phyloP scores from a whole-genome alignment of 1,284 basidiomycete species.

The Mycena citricolor region DNA sequence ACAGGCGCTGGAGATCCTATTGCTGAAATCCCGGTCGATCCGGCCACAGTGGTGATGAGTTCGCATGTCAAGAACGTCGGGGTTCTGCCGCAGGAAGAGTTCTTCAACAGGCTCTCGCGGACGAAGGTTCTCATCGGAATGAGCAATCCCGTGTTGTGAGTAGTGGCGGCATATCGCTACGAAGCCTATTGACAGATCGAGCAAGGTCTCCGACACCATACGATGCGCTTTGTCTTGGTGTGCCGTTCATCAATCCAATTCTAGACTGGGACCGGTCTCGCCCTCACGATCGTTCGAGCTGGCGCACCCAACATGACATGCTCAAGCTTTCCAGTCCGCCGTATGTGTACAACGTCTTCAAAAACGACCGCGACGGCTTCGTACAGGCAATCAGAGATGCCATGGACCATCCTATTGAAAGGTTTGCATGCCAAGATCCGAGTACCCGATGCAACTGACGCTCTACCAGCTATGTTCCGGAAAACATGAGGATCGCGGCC shows the following conservation, averaged over 20 bases:
- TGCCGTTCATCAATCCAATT: conserved; percentile 9
- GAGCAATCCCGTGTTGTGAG: conserved; percentile 22
- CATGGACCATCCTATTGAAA: conserved; percentile 20
- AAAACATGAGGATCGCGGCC: conserved; percentile 8
- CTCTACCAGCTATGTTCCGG: conserved; percentile 2
- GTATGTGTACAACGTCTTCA: conserved; percentile 37
- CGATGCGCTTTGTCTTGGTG: background rate
- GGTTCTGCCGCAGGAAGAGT: conserved; percentile 12
- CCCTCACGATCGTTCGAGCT: conserved; percentile 30
- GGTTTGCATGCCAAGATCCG: conserved; percentile 1
- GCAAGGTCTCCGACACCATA: conserved; percentile 6
- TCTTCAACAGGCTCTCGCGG: conserved; percentile 21
- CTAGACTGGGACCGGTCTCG: conserved; percentile 29
- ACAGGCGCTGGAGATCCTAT: background rate
- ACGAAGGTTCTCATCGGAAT: conserved; percentile 26
- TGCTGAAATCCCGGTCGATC: background rate
- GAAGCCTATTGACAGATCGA: too few species aligned
- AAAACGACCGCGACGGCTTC: conserved; percentile 20
- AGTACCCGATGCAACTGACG: too few species aligned
- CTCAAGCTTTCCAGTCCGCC: conserved; percentile 31
- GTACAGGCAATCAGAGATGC: conserved; percentile 21
- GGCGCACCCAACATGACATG: conserved; percentile 36
- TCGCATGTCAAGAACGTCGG: conserved; percentile 17
- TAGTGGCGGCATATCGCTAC: too few species aligned
- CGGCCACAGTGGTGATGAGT: conserved; percentile 1